Evolutionary conservation across 2,329 filamentous ascomycete genomes (phyloP).

Genomic region (Fonsecaea multimorphosa): DNA sequence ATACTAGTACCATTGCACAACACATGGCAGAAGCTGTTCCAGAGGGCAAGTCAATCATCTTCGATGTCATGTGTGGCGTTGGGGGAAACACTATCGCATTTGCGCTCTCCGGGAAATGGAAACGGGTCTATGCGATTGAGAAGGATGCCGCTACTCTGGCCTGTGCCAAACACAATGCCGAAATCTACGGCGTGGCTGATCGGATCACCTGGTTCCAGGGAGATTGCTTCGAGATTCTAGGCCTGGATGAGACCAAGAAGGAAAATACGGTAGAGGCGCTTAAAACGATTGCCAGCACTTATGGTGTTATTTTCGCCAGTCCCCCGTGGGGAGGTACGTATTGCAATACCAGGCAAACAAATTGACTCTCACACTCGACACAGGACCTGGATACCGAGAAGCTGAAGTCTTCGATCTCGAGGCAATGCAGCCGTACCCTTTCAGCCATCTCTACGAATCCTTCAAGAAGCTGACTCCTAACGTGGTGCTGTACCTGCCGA

Average conservation of each 20-base stretch:
- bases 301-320: constrained; percentile 71
- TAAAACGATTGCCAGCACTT: constrained; percentile 53
- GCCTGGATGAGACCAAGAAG: constrained; percentile 39
- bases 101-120: constrained; percentile 78
- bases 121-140: constrained; percentile 86
- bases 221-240: constrained; percentile 80
- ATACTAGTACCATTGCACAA: constrained; percentile 70
- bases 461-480: constrained; percentile 62
- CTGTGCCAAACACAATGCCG: constrained; percentile 91
- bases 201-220: constrained; percentile 85
- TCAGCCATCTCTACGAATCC: constrained; percentile 66
- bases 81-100: constrained; percentile 97
- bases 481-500: constrained; percentile 79
- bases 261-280: constrained; percentile 47
- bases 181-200: constrained; percentile 77
- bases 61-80: constrained; percentile 90
- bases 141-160: constrained; percentile 78
- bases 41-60: constrained; percentile 67
- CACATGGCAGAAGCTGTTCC: constrained; percentile 68
- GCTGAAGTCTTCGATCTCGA: constrained; percentile 79
- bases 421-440: constrained; percentile 85
- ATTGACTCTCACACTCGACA: not conserved
- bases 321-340: constrained; percentile 73
- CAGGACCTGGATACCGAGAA: constrained; percentile 67
- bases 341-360: not conserved